Evolutionary conservation across 345 rosid species (phyloP).

Genomic region (Bretschneidera sinensis): DNA sequence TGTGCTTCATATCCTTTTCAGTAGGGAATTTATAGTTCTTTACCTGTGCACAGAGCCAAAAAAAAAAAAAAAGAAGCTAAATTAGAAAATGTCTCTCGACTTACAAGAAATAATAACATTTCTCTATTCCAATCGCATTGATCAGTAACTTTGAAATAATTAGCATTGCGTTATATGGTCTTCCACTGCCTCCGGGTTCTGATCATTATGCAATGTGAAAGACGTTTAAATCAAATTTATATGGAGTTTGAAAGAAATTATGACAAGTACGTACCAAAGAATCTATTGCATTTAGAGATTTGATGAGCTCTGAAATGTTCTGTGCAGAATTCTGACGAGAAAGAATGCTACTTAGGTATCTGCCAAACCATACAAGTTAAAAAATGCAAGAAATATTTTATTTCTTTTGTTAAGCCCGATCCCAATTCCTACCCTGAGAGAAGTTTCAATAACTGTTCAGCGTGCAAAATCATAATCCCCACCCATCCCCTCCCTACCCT

Average conservation of each 20-base stretch:
- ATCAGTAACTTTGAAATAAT: too few relatives aligned
- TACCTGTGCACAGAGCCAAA: constrained; percentile 35
- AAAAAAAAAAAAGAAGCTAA: constrained; percentile 9
- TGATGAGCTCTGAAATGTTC: constrained; percentile 46
- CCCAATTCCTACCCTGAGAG: too few relatives aligned
- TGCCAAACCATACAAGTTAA: constrained; percentile 25
- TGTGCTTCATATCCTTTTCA: constrained; percentile 96
- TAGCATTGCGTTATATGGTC: too few relatives aligned
- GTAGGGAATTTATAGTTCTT: constrained; percentile 66
- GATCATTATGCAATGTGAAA: not conserved
- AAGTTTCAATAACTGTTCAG: too few relatives aligned
- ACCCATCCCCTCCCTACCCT: not conserved
- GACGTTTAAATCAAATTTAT: too few relatives aligned
- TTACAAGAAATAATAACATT: not conserved
- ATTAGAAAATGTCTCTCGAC: not conserved
- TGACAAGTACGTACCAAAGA: constrained; percentile 41
- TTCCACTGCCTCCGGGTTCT: too few relatives aligned
- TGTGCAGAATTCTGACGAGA: constrained; percentile 52
- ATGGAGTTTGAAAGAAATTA: not conserved
- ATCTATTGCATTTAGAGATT: constrained; percentile 50
- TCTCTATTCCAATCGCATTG: not conserved
- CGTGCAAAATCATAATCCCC: too few relatives aligned
- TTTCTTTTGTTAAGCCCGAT: too few relatives aligned
- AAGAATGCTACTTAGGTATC: constrained; percentile 56
- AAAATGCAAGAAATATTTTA: not conserved